These are phyloP conservation scores for Anacardium occidentale DNA, from an alignment of 345 rosid species.

Conservation along the genomic window DNA sequence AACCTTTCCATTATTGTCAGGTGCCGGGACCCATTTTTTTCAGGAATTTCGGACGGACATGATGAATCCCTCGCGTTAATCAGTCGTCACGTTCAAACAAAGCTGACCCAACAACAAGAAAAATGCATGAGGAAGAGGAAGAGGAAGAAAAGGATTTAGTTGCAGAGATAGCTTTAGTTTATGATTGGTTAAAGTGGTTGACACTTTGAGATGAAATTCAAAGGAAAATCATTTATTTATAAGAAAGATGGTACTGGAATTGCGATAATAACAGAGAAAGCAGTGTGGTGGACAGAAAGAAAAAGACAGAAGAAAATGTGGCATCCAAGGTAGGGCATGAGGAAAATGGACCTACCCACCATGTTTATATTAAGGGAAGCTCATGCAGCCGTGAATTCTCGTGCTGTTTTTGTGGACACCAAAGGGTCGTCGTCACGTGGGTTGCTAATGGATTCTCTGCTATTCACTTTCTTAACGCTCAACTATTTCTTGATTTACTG, in stretches of 20 bases:
- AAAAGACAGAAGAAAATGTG: too few species aligned
- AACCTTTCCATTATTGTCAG: constrained; percentile 4
- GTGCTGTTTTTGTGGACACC: constrained; percentile 13
- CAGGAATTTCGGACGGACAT: too few species aligned
- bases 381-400: neutral
- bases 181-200: constrained; percentile 6
- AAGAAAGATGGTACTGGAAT: too few species aligned
- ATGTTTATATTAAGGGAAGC: neutral
- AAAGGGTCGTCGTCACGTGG: constrained; percentile 12
- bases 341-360: constrained; percentile 4
- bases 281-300: too few species aligned
- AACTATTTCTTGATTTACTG: neutral
- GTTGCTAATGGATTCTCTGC: neutral
- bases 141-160: neutral
- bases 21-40: constrained; percentile 17
- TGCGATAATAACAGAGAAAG: too few species aligned
- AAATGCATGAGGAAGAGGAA: neutral
- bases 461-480: neutral
- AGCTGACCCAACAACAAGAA: neutral
- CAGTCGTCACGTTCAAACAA: constrained; percentile 29
- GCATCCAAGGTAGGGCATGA: neutral
- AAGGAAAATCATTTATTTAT: too few species aligned
- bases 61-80: constrained; percentile 23
- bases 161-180: neutral
- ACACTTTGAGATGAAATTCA: neutral